Evolutionary conservation across 805 yeast genomes (phyloP).

Genomic region (Ogataea siamensis): DNA sequence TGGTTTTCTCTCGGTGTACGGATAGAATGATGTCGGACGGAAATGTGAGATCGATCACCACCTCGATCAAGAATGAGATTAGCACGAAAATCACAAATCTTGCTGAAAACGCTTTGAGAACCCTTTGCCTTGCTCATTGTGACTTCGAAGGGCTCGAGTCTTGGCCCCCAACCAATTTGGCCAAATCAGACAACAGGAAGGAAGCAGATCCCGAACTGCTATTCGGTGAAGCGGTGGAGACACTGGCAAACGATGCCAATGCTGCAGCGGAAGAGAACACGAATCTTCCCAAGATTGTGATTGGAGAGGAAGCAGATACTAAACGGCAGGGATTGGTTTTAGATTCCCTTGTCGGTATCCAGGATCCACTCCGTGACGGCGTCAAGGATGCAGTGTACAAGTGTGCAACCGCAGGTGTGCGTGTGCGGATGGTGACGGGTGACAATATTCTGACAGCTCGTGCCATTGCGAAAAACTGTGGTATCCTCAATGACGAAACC

Average conservation of each 20-base stretch:
- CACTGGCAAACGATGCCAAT: conserved; percentile 21
- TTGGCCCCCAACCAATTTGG: conserved; percentile 69
- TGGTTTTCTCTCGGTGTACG: conserved; percentile 63
- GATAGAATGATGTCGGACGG: conserved; percentile 36
- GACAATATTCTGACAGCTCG: conserved; percentile 89
- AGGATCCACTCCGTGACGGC: conserved; percentile 90
- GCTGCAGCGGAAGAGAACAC: conserved; percentile 13
- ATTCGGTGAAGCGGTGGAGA: conserved; percentile 35
- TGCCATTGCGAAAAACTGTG: conserved; percentile 86
- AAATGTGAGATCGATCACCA: conserved; percentile 27
- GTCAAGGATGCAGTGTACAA: conserved; percentile 85
- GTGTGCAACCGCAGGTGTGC: conserved; percentile 89
- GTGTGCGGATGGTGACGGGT: conserved; percentile 98
- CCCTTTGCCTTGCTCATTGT: conserved; percentile 82
- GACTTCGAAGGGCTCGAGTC: conserved; percentile 48
- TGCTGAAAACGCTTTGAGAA: conserved; percentile 81
- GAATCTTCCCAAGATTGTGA: conserved; percentile 30
- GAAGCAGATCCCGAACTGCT: conserved; percentile 45
- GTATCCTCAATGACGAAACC: conserved; percentile 60
- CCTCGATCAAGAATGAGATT: conserved; percentile 31
- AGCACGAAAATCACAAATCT: conserved; percentile 40
- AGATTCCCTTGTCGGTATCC: conserved; percentile 84
- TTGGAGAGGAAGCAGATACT: conserved; percentile 23
- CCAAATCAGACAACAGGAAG: conserved; percentile 32
- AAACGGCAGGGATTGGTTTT: conserved; percentile 43